Conservation (phyloP, 1,139 yeast species). For the Taphrina communis region DNA sequence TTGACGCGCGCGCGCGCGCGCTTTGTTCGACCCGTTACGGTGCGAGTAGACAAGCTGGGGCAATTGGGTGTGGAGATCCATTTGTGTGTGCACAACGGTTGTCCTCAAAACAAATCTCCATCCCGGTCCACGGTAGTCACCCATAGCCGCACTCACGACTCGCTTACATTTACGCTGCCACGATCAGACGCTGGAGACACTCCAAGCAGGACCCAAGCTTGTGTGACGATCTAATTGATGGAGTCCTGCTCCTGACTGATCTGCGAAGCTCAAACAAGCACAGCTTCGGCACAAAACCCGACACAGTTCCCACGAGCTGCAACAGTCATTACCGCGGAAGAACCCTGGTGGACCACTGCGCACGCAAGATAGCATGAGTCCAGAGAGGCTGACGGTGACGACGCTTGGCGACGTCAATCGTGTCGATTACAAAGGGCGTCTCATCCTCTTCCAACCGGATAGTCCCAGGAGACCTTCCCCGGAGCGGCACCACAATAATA, state of each 20-base stretch:
- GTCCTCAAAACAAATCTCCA: conserved; percentile 2
- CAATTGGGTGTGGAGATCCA: not conserved
- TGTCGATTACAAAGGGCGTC: conserved; percentile 14
- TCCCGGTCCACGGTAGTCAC: no score
- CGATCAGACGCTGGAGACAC: not conserved
- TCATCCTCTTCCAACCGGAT: conserved; percentile 10
- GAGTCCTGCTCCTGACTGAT: no score
- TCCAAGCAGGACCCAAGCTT: not conserved
- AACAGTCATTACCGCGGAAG: no score
- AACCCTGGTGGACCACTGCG: not conserved
- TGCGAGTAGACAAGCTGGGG: not conserved
- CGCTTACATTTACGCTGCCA: no score
- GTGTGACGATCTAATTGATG: not conserved
- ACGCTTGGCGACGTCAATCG: conserved; percentile 4
- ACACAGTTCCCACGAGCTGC: no score
- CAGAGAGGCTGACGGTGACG: not conserved
- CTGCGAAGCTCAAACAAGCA: no score
- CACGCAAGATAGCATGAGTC: not conserved
- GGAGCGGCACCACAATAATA: not conserved
- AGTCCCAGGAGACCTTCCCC: conserved; percentile 20
- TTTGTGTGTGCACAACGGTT: not conserved
- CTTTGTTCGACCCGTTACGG: no score
- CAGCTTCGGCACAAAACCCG: no score
- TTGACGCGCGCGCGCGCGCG: no score
- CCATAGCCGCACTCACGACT: no score